Percentiles rank a stretch among this genome's conserved stretches.
These are phyloP conservation scores for Leccinum subgranulosum DNA, from an alignment of 768 basidiomycete genomes.

Conservation along the genomic window DNA sequence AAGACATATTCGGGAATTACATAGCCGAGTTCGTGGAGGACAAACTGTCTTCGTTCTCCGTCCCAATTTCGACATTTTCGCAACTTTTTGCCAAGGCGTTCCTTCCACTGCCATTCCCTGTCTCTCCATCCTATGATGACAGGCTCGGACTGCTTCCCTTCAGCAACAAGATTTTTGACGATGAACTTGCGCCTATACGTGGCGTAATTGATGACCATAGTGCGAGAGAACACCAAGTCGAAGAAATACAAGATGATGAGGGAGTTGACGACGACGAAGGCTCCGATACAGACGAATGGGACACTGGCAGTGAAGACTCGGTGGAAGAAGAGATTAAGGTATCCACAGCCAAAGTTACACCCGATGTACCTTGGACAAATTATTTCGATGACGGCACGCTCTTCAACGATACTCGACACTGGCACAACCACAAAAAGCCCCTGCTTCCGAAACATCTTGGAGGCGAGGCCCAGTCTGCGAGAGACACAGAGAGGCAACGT, in stretches of 20 bases:
- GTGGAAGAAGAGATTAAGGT: neutral
- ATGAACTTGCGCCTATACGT: conserved; percentile 36
- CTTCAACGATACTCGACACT: conserved; percentile 54
- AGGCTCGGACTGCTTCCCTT: conserved; percentile 36
- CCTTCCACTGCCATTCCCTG: conserved; percentile 6
- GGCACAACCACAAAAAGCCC: conserved; percentile 51
- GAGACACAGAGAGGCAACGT: conserved; percentile 35
- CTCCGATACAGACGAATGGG: conserved; percentile 20
- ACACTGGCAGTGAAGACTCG: conserved; percentile 17
- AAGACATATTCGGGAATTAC: conserved; percentile 29
- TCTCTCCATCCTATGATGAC: neutral
- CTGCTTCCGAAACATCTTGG: conserved; percentile 56
- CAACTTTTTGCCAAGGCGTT: conserved; percentile 16
- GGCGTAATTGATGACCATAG: conserved; percentile 2
- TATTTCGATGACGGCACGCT: conserved; percentile 39
- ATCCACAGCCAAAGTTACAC: neutral
- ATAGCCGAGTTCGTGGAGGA: conserved; percentile 20
- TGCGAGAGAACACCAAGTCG: conserved; percentile 4
- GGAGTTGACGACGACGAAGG: conserved; percentile 14
- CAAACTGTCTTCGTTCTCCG: conserved; percentile 19
- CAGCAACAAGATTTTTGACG: conserved; percentile 40
- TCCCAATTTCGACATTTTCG: conserved; percentile 19
- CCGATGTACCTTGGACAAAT: neutral
- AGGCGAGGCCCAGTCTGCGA: conserved; percentile 36
- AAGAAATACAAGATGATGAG: conserved; percentile 13